Base-by-base conservation (phyloP, 345 rosid species). In the Pseudoturritis turrita region DNA sequence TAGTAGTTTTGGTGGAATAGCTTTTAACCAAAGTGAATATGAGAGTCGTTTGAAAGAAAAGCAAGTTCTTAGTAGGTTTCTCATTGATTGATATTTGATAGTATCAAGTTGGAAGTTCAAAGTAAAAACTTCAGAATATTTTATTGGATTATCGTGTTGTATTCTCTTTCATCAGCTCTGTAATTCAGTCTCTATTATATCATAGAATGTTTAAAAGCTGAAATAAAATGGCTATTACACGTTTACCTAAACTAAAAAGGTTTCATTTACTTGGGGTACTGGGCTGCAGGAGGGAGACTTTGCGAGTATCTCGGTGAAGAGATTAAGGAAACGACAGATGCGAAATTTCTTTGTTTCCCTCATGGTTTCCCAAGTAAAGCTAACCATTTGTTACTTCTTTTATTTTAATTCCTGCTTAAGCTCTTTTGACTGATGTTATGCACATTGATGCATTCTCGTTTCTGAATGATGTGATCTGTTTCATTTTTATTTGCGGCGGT, bases 331-430 rank as follows among this genome's bases (percentile, higher is more conserved):
- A 81, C 87, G 89, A 55, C 98, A 94, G 74, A 89, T 91, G 95
- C 86, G 84, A 52, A 94, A 94, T 84, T 91, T 94, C 84, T 80
- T 89, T 56, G 77, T 94, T 43, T 86, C 93, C 83, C 96, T 94
- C 73, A 94, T 94, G 95, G 89, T 94, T 77, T 87, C 97, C 71
- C 98, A 94, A 73, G 98, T 87, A 87, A 82, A 86, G 31, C 52
- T 50, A 75, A 33, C 29, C 54, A 62, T 11, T 9, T 23, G 23
- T 59, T 57, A 33, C 29, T 29, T 31, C 23, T 59, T 61, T 18
- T 36, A 36, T 28, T 37, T 73, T 9, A 61, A 28, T 51, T 9
- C 11, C 60, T 65, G 65, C 70, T 11, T 23, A 45, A 44, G 31
- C 37, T 47, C 59, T 10, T 57, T 18, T 57, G 5, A 57, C 21